Evolutionary conservation across 805 yeast species (phyloP), one percentile per base, ranked within the genome.

Genomic region (Jamesozyma jinghongensis): DNA sequence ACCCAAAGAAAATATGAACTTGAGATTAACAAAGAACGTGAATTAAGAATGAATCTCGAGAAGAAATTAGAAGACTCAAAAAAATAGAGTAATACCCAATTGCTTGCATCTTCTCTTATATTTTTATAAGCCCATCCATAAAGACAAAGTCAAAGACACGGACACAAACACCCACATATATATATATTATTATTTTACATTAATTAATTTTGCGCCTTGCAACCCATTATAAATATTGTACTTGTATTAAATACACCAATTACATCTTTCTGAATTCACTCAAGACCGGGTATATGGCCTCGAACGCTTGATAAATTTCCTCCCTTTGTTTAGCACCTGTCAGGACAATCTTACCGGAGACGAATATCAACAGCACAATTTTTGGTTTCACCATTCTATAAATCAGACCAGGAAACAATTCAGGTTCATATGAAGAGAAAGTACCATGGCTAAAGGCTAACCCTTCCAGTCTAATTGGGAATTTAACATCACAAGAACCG

Each of bases 331-430:
- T 92, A 16, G 98, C 98, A 71, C 98, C 98, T 6, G 98, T 92
- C 53, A 92, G 71, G 39, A 92, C 98, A 66, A 92, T 92, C 65
- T 92, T 92, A 27, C 98, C 98, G 22, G 95, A 84, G 37, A 92
- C 98, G 63, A 92, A 92, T 53, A 92, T 88, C 66, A 92, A 74
- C 57, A 92, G 69, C 40, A 92, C 98, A 67, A 92, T 92, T 65
- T 92, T 92, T 14, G 98, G 98, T 63, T 90, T 90, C 53, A 92
- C 98, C 98, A 92, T 92, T 74, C 98, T 86, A 72, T 92, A 92
- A 67, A 92, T 92, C 54, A 92, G 74, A 58, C 98, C 98, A 3
- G 98, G 98, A 66, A 92, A 92, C 60, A 92, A 71, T 65, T 92
- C 98, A 3, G 98, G 98, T 66, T 92, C 98, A 60, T 92, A 92